These are phyloP conservation scores for Chlamydomonas incerta DNA, from an alignment of 139 green algal genomes.

Conservation along the genomic window DNA sequence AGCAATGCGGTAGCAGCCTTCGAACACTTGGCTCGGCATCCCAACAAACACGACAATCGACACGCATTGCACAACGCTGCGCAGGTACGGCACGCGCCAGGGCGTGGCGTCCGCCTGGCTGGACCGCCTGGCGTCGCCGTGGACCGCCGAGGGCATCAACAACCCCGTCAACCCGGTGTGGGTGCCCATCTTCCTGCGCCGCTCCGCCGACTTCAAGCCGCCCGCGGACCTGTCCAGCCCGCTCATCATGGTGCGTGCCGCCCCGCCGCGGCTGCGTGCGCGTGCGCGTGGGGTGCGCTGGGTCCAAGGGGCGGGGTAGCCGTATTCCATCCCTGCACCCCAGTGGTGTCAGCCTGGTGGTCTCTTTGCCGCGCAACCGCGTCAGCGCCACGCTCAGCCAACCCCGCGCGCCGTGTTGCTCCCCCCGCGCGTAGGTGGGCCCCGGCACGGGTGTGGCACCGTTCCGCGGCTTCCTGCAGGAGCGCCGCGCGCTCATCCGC, in stretches of 20 bases:
- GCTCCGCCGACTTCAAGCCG: slow-evolving; percentile 44
- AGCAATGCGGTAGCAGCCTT: too few species aligned
- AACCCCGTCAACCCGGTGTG: not conserved
- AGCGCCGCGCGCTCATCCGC: slow-evolving; percentile 40
- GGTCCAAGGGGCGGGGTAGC: too few species aligned
- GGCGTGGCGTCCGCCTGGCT: slow-evolving; percentile 91
- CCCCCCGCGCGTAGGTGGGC: too few species aligned
- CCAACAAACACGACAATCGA: not conserved
- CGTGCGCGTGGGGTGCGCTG: too few species aligned
- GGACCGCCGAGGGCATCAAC: not conserved
- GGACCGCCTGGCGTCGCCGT: slow-evolving; percentile 57
- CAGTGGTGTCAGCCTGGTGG: too few species aligned
- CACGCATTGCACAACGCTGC: too few species aligned
- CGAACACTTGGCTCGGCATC: too few species aligned
- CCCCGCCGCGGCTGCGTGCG: too few species aligned
- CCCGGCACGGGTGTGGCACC: slow-evolving; percentile 91
- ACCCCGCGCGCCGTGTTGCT: too few species aligned
- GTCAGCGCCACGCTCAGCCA: too few species aligned
- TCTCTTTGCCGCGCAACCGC: too few species aligned
- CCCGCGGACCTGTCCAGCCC: slow-evolving; percentile 58
- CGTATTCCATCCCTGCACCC: too few species aligned
- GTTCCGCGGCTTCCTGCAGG: slow-evolving; percentile 90
- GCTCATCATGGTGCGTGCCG: slow-evolving; percentile 85
- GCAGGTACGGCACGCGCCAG: slow-evolving; percentile 50
- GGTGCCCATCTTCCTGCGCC: slow-evolving; percentile 54